Conservation (phyloP, 225 moss, liverwort and hornwort genomes). For the Asterella californica region DNA sequence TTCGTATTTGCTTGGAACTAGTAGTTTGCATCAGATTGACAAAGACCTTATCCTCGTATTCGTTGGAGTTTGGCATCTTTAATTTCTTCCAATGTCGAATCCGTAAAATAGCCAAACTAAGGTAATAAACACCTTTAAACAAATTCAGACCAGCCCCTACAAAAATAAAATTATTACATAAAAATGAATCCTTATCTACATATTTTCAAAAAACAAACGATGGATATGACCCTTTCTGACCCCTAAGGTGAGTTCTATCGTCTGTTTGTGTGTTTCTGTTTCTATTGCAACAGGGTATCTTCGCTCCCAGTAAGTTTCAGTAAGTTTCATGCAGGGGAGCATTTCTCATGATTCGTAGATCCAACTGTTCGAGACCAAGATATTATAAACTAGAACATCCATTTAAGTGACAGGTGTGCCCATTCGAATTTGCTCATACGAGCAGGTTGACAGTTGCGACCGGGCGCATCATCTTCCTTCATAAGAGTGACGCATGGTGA, state of each 20-base stretch:
- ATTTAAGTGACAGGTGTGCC: background rate
- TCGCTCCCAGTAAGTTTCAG: conserved; percentile 12
- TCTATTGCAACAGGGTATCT: background rate
- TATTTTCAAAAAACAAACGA: background rate
- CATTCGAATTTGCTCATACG: background rate
- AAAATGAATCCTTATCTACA: background rate
- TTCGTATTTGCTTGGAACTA: no score
- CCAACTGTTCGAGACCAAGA: background rate
- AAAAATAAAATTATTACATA: background rate
- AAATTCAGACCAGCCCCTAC: background rate
- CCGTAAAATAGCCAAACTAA: background rate
- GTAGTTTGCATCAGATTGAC: background rate
- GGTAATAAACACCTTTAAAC: background rate
- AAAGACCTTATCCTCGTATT: background rate
- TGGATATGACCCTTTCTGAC: no score
- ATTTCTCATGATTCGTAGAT: background rate
- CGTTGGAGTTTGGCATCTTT: background rate
- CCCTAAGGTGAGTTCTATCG: background rate
- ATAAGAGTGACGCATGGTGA: background rate
- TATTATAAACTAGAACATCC: background rate
- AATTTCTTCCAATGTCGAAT: background rate
- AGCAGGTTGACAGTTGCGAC: background rate
- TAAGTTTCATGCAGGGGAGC: background rate
- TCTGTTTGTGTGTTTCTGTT: background rate
- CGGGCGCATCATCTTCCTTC: background rate